Evolutionary conservation across 2,329 filamentous ascomycete species (phyloP).

Genomic region (Ophiosphaerella korrae): DNA sequence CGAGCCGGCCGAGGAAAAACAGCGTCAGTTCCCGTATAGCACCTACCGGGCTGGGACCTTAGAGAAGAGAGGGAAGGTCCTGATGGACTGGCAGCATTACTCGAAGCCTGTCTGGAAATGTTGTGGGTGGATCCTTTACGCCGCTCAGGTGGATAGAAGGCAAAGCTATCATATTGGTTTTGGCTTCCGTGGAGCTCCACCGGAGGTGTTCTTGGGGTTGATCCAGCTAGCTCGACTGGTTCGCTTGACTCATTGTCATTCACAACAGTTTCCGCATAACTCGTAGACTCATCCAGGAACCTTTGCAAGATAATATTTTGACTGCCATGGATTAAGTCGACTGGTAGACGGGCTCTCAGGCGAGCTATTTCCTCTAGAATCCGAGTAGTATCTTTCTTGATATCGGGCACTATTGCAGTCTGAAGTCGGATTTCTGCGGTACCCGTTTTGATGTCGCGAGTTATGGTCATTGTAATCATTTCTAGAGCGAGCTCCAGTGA

Average conservation of each 20-base stretch:
- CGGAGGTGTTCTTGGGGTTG: neutral
- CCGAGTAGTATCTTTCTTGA: neutral
- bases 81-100: too few species aligned
- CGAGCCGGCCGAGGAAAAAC: too few species aligned
- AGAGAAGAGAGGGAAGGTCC: too few species aligned
- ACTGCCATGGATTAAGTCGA: neutral
- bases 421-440: constrained; percentile 6
- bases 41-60: too few species aligned
- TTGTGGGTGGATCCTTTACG: neutral
- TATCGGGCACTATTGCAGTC: neutral
- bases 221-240: neutral
- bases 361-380: neutral
- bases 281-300: neutral
- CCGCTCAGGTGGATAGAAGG: neutral
- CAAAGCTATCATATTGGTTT: neutral
- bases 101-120: too few species aligned
- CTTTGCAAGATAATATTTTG: neutral
- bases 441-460: constrained; percentile 12
- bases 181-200: neutral
- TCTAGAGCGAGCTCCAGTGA: constrained; percentile 9
- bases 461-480: constrained; percentile 7
- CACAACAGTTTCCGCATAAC: neutral
- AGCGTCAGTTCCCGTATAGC: too few species aligned
- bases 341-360: neutral
- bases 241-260: neutral